Evolutionary conservation across 352 stramenopile genomes (phyloP), one percentile per base, ranked within the genome.

Genomic region (Phytopythium aichiense): DNA sequence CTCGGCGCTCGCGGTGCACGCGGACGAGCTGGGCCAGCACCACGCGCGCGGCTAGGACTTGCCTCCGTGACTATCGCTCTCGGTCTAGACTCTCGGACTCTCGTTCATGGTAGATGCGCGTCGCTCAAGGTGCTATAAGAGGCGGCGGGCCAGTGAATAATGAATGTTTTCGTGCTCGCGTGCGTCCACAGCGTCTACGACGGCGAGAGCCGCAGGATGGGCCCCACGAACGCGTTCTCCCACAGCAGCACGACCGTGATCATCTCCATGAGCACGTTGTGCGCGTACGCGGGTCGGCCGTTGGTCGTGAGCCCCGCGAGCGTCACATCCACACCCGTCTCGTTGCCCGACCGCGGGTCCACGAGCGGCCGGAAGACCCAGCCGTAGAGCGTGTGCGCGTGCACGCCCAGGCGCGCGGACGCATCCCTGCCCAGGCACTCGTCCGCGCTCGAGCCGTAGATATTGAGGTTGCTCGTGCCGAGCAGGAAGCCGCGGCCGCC

Each of bases 241-340:
- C 69, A 76, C 13, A 72, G 63, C 61, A 76, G 57, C 60, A 56
- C 65, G 37, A 69, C 61, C 28, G 66, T 67, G 62, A 76, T 38
- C 56, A 76, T 72, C 50, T 76, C 69, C 62, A 76, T 71, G 62
- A 73, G 62, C 55, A 73, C 62, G 35, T 69, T 73, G 56, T 68
- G 66, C 37, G 66, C 69, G 50, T 76, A 76, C 15, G 49, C 40
- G 30, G 48, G 16, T n/a, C 52, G 64, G 31, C 66, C 69, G 20
- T 76, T 76, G 52, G 61, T 60, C 33, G 68, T 68, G 30, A 72
- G 66, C 16, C 69, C 69, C 20, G 56, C 66, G 53, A 76, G 63
- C 50, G 64, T 58, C 7, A 73, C 66, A 18, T 60, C 38, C 40
- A 64, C 72, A 20, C 69, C 69, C 5, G 35, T 46, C 20, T 72